Evolutionary conservation across 1,139 yeast species (phyloP).

Genomic region (Yamadazyma sp.): DNA sequence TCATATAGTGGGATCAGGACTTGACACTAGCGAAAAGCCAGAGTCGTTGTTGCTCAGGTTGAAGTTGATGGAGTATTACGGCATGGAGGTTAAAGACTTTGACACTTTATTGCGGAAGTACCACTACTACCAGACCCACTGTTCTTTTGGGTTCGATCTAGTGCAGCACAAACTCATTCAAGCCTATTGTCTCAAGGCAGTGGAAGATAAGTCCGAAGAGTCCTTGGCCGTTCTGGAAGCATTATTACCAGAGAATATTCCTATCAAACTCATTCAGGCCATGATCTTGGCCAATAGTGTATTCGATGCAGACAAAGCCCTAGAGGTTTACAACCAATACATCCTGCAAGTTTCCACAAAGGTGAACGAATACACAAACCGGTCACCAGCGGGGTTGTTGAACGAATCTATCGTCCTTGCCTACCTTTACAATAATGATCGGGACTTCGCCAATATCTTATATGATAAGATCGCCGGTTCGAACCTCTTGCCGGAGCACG

Average conservation of each 20-base stretch:
- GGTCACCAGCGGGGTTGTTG: conserved; percentile 48
- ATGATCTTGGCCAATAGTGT: conserved; percentile 49
- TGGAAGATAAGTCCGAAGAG: conserved; percentile 30
- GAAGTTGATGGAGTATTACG: conserved; percentile 35
- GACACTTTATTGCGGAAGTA: conserved; percentile 29
- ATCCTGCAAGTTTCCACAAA: conserved; percentile 38
- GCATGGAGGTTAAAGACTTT: conserved; percentile 32
- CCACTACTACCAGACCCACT: conserved; percentile 38
- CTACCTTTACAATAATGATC: conserved; percentile 49
- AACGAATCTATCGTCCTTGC: conserved; percentile 56
- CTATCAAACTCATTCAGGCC: conserved; percentile 41
- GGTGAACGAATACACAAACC: conserved; percentile 31
- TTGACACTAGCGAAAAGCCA: conserved; percentile 27
- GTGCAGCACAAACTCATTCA: conserved; percentile 30
- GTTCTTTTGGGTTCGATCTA: conserved; percentile 34
- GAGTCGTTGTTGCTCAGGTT: conserved; percentile 28
- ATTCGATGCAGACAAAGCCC: conserved; percentile 44
- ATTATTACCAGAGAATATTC: conserved; percentile 34
- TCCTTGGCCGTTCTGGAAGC: conserved; percentile 47
- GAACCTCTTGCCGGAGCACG: conserved; percentile 43
- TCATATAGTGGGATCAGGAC: conserved; percentile 21
- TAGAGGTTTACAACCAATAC: conserved; percentile 54
- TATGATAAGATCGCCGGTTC: conserved; percentile 55
- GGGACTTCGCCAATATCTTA: conserved; percentile 64
- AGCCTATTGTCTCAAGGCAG: conserved; percentile 42